These are phyloP conservation scores for Firmiana major DNA, from an alignment of 345 rosid genomes.

Conservation along the genomic window DNA sequence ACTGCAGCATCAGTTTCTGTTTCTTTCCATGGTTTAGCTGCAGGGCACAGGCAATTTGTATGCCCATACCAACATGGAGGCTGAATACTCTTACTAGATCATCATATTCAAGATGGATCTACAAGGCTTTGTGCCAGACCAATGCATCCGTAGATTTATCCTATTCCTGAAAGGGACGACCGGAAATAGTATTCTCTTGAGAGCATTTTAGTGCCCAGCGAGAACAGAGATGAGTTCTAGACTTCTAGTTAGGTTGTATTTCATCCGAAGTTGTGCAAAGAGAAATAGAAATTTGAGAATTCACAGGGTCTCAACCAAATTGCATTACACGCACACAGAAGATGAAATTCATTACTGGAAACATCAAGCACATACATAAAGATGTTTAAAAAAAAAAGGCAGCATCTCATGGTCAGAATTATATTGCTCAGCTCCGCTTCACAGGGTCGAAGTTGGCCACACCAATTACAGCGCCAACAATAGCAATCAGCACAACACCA, in stretches of 20 bases:
- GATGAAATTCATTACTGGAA: slow-evolving; percentile 14
- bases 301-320: background rate
- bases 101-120: background rate
- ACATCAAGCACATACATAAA: slow-evolving; percentile 17
- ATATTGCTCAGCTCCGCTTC: slow-evolving; percentile 48
- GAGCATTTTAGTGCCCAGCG: too few species aligned
- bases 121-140: background rate
- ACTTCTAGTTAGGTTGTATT: too few species aligned
- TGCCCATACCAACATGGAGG: background rate
- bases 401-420: background rate
- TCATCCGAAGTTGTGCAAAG: background rate
- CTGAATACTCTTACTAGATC: background rate
- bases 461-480: slow-evolving; percentile 68
- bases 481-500: slow-evolving; percentile 50
- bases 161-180: too few species aligned
- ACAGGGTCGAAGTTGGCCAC: slow-evolving; percentile 73
- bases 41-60: too few species aligned
- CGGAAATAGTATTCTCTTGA: too few species aligned
- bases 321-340: background rate
- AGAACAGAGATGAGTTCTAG: too few species aligned
- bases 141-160: background rate
- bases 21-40: too few species aligned
- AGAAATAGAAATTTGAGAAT: background rate
- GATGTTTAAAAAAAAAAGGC: background rate
- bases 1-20: background rate